A percentile compares a stretch with the other conserved stretches of the same genome.
Conservation (phyloP, 2,329 filamentous ascomycete genomes). For the Hypoxylon sp. region DNA sequence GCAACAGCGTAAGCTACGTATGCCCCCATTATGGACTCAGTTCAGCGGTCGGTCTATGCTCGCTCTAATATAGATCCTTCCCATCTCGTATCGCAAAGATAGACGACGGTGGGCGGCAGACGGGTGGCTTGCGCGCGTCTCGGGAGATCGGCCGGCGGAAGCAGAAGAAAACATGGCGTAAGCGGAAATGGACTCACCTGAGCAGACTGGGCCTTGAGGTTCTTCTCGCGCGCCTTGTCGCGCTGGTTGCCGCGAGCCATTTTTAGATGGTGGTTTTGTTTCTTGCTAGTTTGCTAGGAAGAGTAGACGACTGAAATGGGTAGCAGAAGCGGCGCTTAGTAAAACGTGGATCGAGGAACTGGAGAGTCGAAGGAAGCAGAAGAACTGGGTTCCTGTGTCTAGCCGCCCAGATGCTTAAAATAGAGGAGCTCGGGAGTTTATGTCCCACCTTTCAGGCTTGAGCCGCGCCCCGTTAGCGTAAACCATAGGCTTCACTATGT, state of each 20-base stretch:
- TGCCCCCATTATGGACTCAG: not conserved
- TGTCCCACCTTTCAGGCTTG: conserved; percentile 17
- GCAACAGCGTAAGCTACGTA: not conserved
- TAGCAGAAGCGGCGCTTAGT: conserved; percentile 45
- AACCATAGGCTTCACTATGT: not conserved
- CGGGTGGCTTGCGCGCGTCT: conserved; percentile 5
- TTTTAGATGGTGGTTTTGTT: conserved; percentile 25
- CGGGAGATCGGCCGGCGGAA: not conserved
- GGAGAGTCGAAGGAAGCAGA: conserved; percentile 20
- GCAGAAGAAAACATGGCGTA: conserved; percentile 4
- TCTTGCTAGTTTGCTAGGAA: conserved; percentile 6
- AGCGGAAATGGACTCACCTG: conserved; percentile 59
- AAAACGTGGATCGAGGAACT: conserved; percentile 40
- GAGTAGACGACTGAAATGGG: conserved; percentile 23
- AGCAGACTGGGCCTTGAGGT: conserved; percentile 75
- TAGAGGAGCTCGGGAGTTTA: conserved; percentile 25
- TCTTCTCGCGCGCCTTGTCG: conserved; percentile 91
- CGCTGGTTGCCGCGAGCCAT: conserved; percentile 98
- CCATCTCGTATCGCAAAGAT: not conserved
- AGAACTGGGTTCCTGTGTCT: conserved; percentile 20
- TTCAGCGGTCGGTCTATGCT: not conserved
- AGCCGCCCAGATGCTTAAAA: conserved; percentile 40
- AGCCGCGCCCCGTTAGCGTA: conserved; percentile 30
- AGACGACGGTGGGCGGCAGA: conserved; percentile 10
- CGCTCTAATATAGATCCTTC: not conserved